Base-by-base conservation (phyloP, 257 asterid species). In the Nicotiana tomentosiformis region DNA sequence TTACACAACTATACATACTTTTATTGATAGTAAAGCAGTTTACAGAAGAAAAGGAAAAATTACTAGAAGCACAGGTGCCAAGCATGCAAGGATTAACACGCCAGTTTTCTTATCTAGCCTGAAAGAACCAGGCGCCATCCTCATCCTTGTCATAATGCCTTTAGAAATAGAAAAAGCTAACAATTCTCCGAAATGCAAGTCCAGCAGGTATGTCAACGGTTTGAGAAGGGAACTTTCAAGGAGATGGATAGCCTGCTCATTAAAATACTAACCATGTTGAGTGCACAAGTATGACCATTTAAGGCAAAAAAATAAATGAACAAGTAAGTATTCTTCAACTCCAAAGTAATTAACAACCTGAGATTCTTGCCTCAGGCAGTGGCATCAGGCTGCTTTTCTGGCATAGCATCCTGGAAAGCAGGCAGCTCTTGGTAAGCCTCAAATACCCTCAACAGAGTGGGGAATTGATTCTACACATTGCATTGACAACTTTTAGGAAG, bases 381-480 rank as follows among this genome's bases (percentile, higher is more conserved):
- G 23, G 96, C 30, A 85, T 90, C 96, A 55, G 91, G 91, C 83
- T 92, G 96, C 64, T 86, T 92, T 85, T 81, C 91, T 6, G 94
- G 93, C 90, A 87, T 80, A 64, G 93, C 95, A 82, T 81, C 89
- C 66, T 61, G 83, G 77, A 91, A 90, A 80, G 93, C 93, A 35
- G 90, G 87, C 82, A 87, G 87, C 86, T 85, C 87, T 33, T 67
- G 79, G 85, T 91, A 91, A 53, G 93, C 84, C 78, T 89, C 85
- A 5, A 76, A 83, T 23, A 88, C 46, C 90, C 85, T 90, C 8
- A 81, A 80, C 61, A 91, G 86, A 37, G 81, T 57, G 46, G 97
- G 97, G 83, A 86, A 92, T 64, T 91, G 91, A 7, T 69, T 87
- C 94, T 92, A 89, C 74, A 66, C 69, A 85, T 20, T 55, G 61